These are phyloP conservation scores for Fusarium subglutinans DNA, from an alignment of 2,329 filamentous ascomycete genomes.

Conservation along the genomic window DNA sequence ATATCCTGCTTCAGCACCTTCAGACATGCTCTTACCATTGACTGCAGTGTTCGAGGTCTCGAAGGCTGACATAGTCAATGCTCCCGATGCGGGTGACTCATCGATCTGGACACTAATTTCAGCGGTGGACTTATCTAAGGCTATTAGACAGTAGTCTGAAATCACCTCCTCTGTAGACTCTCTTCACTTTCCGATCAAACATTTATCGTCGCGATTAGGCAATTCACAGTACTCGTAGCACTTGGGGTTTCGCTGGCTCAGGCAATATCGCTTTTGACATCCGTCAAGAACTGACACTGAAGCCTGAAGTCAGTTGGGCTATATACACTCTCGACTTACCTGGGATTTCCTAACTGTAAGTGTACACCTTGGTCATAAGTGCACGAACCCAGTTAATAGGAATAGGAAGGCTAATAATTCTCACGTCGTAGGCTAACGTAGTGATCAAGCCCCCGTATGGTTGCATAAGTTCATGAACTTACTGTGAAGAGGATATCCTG, in stretches of 20 bases:
- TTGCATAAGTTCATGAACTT: too few relatives aligned
- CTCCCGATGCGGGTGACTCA: not conserved
- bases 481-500: fast-evolving
- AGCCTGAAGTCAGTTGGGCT: too few relatives aligned
- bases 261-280: not conserved
- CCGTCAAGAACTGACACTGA: too few relatives aligned
- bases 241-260: fast-evolving
- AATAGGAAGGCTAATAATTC: too few relatives aligned
- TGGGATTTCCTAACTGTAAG: too few relatives aligned
- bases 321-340: too few relatives aligned
- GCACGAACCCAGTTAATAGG: too few relatives aligned
- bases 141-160: fast-evolving
- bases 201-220: too few relatives aligned
- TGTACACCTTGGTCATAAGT: too few relatives aligned
- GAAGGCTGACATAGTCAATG: not conserved
- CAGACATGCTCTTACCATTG: fast-evolving
- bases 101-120: not conserved
- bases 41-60: fast-evolving
- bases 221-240: fast-evolving
- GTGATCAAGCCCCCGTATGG: too few relatives aligned
- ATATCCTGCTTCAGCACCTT: fast-evolving
- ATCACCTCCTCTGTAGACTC: not conserved
- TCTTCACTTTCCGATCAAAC: not conserved
- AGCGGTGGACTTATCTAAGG: not conserved
- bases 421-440: too few relatives aligned